A percentile compares a stretch with the other conserved stretches of the same genome.
Conservation (phyloP, 1,284 basidiomycete genomes). For the Ustilago tritici region DNA sequence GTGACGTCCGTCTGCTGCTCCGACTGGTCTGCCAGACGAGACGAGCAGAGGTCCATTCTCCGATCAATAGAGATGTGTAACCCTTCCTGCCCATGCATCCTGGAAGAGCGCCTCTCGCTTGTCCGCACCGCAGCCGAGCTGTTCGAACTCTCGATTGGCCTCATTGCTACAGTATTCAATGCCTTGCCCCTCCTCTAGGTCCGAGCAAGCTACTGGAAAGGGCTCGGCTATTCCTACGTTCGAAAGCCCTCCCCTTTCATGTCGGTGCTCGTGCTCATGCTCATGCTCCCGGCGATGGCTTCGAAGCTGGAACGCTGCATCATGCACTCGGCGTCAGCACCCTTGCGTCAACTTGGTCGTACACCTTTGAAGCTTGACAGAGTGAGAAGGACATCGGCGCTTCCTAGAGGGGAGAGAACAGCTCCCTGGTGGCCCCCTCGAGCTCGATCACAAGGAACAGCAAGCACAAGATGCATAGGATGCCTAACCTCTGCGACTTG, state of each 20-base stretch:
- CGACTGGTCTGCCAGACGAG: neutral
- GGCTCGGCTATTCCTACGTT: conserved; percentile 13
- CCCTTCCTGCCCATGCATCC: neutral
- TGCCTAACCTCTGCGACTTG: neutral
- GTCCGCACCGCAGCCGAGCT: conserved; percentile 15
- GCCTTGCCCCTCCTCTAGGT: conserved; percentile 12
- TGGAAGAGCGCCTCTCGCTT: neutral
- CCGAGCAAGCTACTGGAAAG: conserved; percentile 10
- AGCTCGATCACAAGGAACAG: neutral
- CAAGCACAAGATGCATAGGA: neutral
- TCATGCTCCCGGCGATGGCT: conserved; percentile 7
- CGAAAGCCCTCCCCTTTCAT: neutral
- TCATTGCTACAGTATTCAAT: neutral
- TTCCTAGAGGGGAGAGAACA: neutral
- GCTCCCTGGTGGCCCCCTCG: neutral
- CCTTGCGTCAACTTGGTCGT: neutral
- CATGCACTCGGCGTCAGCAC: conserved; percentile 6
- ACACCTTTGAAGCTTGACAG: neutral
- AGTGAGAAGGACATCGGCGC: neutral
- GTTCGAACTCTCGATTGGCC: neutral
- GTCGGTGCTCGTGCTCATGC: neutral
- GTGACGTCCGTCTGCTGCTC: conserved; percentile 14
- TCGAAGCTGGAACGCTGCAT: conserved; percentile 16
- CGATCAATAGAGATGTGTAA: neutral
- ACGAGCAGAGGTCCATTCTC: neutral